phyloP scores from a whole-genome alignment of 805 yeast genomes.

The Candida fluviatilis region DNA sequence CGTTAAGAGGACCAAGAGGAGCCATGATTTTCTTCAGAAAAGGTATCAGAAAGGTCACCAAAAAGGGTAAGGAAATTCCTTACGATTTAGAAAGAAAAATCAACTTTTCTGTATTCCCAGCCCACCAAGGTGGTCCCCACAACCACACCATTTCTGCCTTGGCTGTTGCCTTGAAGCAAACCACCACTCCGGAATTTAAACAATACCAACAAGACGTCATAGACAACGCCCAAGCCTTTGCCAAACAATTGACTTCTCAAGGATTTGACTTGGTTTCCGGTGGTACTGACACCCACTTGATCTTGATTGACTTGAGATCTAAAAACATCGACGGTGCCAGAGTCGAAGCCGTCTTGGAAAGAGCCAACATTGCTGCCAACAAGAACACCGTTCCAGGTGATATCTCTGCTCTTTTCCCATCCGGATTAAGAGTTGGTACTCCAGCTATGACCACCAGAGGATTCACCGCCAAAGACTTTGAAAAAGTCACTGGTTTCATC shows the following conservation, averaged over 20 bases:
- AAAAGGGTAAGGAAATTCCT: conserved; percentile 78
- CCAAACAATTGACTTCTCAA: conserved; percentile 54
- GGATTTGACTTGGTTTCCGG: conserved; percentile 81
- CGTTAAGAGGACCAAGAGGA: conserved; percentile 98
- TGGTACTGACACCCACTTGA: conserved; percentile 94
- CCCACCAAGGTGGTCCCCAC: conserved; percentile 99
- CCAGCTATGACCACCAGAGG: conserved; percentile 99
- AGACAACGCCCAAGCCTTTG: conserved; percentile 75
- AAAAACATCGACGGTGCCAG: conserved; percentile 92
- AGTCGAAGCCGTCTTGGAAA: conserved; percentile 84
- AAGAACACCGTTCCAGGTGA: conserved; percentile 97
- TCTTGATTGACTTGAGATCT: conserved; percentile 76
- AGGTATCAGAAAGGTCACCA: conserved; percentile 80
- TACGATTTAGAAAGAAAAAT: conserved; percentile 89
- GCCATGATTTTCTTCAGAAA: conserved; percentile 97
- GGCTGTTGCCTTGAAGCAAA: conserved; percentile 93
- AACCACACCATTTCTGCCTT: conserved; percentile 96
- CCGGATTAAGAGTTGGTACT: conserved; percentile 94
- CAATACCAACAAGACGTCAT: conserved; percentile 82
- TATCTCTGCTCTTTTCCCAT: conserved; percentile 91
- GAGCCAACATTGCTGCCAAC: conserved; percentile 89
- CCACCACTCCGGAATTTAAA: conserved; percentile 81
- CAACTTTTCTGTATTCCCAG: conserved; percentile 98
- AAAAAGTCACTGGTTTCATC: conserved; percentile 73
- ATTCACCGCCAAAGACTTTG: conserved; percentile 72